Evolutionary conservation across 192 early-diverging fungal species (phyloP), one percentile per base, ranked within the genome.

Genomic region (Coemansia sp.): DNA sequence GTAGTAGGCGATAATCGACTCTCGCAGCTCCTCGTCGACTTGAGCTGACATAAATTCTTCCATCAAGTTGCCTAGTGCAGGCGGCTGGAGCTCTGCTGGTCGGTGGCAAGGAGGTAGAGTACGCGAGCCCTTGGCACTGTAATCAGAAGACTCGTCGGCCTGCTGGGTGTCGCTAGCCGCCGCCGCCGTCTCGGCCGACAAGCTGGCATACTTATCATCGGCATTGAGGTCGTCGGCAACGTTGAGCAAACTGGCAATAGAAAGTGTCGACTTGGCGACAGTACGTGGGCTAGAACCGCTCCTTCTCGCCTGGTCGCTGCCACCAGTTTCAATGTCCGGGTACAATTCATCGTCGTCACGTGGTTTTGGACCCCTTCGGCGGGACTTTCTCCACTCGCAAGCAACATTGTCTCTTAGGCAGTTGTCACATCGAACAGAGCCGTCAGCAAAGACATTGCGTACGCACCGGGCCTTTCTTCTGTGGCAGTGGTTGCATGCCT

Each of bases 401-500:
- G 22, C 19, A 4, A 78, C 64, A 51, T 71, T 71, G 17, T 78
- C 71, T 6, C 71, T 64, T 31, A 78, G 65, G 38, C 76, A 78
- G 55, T 69, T 78, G 50, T 78, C 76, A 56, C 76, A 78, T 4
- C 61, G 64, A 9, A 51, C 42, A 5, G 71, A 44, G 64, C 76
- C 76, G 27, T 78, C 76, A 3, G 71, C 58, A 71, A 78, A 62
- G 2, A 32, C 45, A 71, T 74, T 78, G 41, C 71, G 71, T 27
- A 73, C 72, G 61, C 76, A 78, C 36, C 76, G 67, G 0, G 76
- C 76, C 31, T 78, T 78, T 58, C 76, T 64, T 9, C 71, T 58
- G 65, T 78, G 76, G 53, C 76, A 78, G 71, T 73, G 60, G 61
- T 68, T 78, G 64, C 76, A 78, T 15, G 76, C 76, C 68, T 74